Evolutionary conservation across 257 asterid genomes (phyloP).

Genomic region (Solanum peruvianum): DNA sequence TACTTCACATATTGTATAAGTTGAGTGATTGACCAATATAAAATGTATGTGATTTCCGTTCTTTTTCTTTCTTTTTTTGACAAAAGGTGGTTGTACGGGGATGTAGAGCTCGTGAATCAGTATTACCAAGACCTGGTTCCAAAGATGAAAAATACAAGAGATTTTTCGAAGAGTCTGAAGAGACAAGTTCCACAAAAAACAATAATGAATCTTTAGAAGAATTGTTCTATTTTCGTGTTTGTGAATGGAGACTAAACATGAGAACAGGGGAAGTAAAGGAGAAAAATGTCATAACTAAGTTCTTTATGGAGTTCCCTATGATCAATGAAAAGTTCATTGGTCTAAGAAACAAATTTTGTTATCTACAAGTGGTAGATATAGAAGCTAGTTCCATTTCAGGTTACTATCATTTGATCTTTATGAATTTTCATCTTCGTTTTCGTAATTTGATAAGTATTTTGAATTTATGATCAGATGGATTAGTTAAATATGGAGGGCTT

Average conservation of each 20-base stretch:
- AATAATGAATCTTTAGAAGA: conserved; percentile 6
- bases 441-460: neutral
- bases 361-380: conserved; percentile 31
- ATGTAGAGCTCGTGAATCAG: conserved; percentile 40
- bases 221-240: conserved; percentile 19
- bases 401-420: neutral
- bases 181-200: neutral
- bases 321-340: conserved; percentile 37
- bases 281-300: conserved; percentile 25
- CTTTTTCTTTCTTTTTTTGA: neutral
- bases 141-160: conserved; percentile 42
- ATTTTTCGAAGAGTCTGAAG: conserved; percentile 42
- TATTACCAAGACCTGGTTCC: conserved; percentile 59
- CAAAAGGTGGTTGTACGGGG: conserved; percentile 43
- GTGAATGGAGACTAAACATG: conserved; percentile 60
- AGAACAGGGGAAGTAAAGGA: conserved; percentile 36
- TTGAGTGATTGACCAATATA: neutral
- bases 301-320: conserved; percentile 57
- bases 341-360: conserved; percentile 28
- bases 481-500: neutral
- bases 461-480: neutral
- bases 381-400: conserved; percentile 45
- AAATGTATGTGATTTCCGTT: neutral
- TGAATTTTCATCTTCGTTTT: neutral
- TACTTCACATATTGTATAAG: neutral